phyloP scores from a whole-genome alignment of 23 red algal genomes.

The Chondrus crispus region DNA sequence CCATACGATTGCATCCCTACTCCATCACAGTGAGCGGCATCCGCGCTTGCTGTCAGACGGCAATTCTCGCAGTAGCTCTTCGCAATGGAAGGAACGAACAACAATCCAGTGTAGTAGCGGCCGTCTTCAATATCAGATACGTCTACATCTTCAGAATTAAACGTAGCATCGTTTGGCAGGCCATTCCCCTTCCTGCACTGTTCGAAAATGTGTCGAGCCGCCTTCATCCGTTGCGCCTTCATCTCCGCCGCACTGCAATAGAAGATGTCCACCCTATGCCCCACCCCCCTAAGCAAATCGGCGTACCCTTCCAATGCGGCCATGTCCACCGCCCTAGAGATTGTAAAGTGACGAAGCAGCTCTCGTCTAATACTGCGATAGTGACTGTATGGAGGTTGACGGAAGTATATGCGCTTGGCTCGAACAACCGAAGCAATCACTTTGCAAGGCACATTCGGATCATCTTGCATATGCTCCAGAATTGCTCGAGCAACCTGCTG shows the following conservation, averaged over 20 bases:
- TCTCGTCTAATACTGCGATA: not conserved
- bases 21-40: constrained; percentile 38
- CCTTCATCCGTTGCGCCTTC: not conserved
- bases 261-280: not conserved
- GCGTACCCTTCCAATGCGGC: constrained; percentile 11
- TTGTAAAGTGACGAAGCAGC: not conserved
- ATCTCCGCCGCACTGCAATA: not conserved
- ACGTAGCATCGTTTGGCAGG: not conserved
- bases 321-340: constrained; percentile 3
- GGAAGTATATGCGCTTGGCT: constrained; percentile 6
- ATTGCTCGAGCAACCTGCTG: constrained; percentile 10
- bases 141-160: not conserved
- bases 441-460: constrained; percentile 9
- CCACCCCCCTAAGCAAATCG: not conserved
- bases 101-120: constrained; percentile 4
- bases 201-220: constrained; percentile 23
- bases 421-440: not conserved
- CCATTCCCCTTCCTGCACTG: constrained; percentile 18
- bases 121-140: not conserved
- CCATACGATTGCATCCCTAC: constrained; percentile 34
- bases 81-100: constrained; percentile 23
- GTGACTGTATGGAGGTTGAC: constrained; percentile 8
- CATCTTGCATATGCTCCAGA: not conserved
- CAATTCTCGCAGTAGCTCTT: not conserved
- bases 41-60: not conserved